Conservation (phyloP, 306 rosid genomes). For the Pterocarpus santalinus region DNA sequence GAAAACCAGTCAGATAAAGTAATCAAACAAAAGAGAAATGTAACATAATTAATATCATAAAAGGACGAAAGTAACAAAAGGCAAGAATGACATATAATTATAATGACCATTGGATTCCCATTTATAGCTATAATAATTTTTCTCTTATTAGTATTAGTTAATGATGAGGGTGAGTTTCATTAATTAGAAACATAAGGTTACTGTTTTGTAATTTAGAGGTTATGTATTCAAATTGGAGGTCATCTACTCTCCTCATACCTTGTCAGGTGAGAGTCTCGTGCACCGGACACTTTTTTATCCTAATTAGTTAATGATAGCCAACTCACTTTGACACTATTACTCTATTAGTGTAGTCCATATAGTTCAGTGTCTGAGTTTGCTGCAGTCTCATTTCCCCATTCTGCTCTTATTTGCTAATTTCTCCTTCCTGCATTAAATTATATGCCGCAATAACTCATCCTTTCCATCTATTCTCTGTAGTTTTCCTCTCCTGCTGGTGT, state of each 20-base stretch:
- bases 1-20: slow-evolving; percentile 42
- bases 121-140: slow-evolving; percentile 25
- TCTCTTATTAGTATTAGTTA: slow-evolving; percentile 31
- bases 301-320: slow-evolving; percentile 14
- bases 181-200: too few relatives aligned
- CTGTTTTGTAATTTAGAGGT: too few relatives aligned
- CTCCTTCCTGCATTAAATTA: slow-evolving; percentile 42
- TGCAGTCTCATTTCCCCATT: slow-evolving; percentile 39
- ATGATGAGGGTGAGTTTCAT: too few relatives aligned
- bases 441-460: slow-evolving; percentile 16
- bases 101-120: slow-evolving; percentile 36
- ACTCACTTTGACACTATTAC: slow-evolving; percentile 38
- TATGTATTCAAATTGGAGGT: too few relatives aligned
- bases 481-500: slow-evolving; percentile 18
- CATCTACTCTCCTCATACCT: too few relatives aligned
- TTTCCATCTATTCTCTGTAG: slow-evolving; percentile 25
- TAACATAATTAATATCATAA: slow-evolving; percentile 46
- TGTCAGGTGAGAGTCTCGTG: too few relatives aligned
- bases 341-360: slow-evolving; percentile 2
- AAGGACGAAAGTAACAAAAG: slow-evolving; percentile 51
- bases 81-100: background rate
- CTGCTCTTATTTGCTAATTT: slow-evolving; percentile 17
- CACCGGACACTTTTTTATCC: too few relatives aligned
- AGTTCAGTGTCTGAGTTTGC: slow-evolving; percentile 36
- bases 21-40: slow-evolving; percentile 34